Percentiles rank a stretch among this genome's conserved stretches.
Conservation (phyloP, 495 filamentous ascomycete species). For the Talaromyces borbonicus region DNA sequence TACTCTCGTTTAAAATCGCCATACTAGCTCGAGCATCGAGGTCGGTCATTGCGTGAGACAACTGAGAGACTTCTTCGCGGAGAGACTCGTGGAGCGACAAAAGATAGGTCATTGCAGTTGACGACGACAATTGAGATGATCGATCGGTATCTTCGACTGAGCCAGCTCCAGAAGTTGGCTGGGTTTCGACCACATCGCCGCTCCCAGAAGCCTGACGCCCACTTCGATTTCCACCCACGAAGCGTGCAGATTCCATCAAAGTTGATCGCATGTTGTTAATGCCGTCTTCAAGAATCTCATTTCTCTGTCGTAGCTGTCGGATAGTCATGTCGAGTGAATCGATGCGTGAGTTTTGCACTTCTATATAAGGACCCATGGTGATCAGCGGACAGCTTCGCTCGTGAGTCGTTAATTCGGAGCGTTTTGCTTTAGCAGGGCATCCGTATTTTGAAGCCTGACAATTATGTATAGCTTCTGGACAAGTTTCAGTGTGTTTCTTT, state of each 20-base stretch:
- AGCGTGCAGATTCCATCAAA: slow-evolving; percentile 26
- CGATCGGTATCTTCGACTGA: neutral
- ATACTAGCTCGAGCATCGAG: slow-evolving; percentile 57
- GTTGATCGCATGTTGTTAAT: slow-evolving; percentile 38
- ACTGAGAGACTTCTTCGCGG: slow-evolving; percentile 50
- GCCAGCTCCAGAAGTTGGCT: neutral
- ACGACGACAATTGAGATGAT: slow-evolving; percentile 19
- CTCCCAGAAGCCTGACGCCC: neutral
- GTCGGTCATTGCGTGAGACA: slow-evolving; percentile 49
- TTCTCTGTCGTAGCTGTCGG: slow-evolving; percentile 44
- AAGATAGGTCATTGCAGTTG: slow-evolving; percentile 45
- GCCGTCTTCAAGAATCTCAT: slow-evolving; percentile 49
- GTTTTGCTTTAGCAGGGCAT: slow-evolving; percentile 42
- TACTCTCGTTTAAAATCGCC: slow-evolving; percentile 58
- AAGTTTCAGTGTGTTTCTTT: slow-evolving; percentile 39
- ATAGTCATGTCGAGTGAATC: slow-evolving; percentile 47
- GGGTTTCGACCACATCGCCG: neutral
- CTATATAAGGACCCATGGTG: slow-evolving; percentile 47
- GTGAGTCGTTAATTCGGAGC: slow-evolving; percentile 41
- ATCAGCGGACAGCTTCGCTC: slow-evolving; percentile 46
- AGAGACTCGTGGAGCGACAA: slow-evolving; percentile 60
- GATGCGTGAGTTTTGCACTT: slow-evolving; percentile 45
- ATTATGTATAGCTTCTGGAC: slow-evolving; percentile 40
- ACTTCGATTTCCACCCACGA: slow-evolving; percentile 8
- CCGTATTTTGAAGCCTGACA: slow-evolving; percentile 49